phyloP scores from a whole-genome alignment of 495 filamentous ascomycete species.

The Hypoxylon fuscum region DNA sequence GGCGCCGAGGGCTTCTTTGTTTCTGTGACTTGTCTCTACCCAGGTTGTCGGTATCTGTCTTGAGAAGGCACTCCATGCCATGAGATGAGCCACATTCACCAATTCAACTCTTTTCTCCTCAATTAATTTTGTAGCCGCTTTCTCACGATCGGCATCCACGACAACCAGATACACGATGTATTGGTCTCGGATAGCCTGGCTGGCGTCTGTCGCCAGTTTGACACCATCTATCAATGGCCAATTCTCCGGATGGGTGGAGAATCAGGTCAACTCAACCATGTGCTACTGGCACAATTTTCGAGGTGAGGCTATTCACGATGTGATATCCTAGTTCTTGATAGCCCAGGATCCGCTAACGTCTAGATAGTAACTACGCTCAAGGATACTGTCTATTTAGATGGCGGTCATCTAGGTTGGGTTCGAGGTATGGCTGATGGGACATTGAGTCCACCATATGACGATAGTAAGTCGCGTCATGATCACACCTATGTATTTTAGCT shows the following conservation, averaged over 20 bases:
- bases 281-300: slow-evolving; percentile 65
- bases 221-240: slow-evolving; percentile 44
- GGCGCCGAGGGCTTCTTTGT: slow-evolving; percentile 16
- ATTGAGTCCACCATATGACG: slow-evolving; percentile 13
- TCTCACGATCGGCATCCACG: slow-evolving; percentile 16
- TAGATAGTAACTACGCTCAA: slow-evolving; percentile 66
- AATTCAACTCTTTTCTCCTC: slow-evolving; percentile 10
- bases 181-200: slow-evolving; percentile 31
- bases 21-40: slow-evolving; percentile 15
- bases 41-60: slow-evolving; percentile 1
- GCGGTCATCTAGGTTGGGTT: slow-evolving; percentile 64
- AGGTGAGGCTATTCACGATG: slow-evolving; percentile 49
- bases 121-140: slow-evolving; percentile 19
- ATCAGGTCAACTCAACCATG: slow-evolving; percentile 63
- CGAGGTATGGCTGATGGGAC: slow-evolving; percentile 53
- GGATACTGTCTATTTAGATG: slow-evolving; percentile 75
- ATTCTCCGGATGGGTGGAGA: slow-evolving; percentile 47
- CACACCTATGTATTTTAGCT: neutral
- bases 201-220: slow-evolving; percentile 36
- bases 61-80: slow-evolving; percentile 6
- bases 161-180: slow-evolving; percentile 33
- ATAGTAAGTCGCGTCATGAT: slow-evolving; percentile 46
- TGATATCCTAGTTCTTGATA: neutral
- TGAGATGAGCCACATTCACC: slow-evolving; percentile 32
- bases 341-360: slow-evolving; percentile 30